Evolutionary conservation across 2,329 filamentous ascomycete species (phyloP), one percentile per base, ranked within the genome.

Genomic region (Fusarium liriodendri): DNA sequence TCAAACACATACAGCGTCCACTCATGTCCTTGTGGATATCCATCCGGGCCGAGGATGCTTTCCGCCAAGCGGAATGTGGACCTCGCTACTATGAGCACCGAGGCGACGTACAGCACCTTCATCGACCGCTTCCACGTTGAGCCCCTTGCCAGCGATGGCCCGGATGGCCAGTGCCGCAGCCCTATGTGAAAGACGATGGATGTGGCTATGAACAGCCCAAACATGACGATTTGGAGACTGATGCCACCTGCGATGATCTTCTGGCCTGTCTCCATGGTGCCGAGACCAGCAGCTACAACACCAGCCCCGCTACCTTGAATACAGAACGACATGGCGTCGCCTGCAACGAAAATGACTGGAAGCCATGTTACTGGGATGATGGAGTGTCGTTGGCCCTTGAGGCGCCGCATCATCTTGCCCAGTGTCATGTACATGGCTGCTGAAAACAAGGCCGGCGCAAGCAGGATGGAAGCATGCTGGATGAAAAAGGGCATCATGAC

Each of bases 401-500:
- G 80, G 55, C 82, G 80, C 16, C 77, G 77, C 62, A 87, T 84
- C 29, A 87, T 75, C 82, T 8, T 57, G n/a, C 84, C 84, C 5
- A 88, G 82, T 13, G 83, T 82, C 86, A 88, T 88, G 82, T 88
- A 88, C 45, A 88, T 84, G 10, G 85, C 83, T 4, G 87, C 87
- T 29, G 87, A 85, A 77, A 85, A 87, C 52, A 88, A 80, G 14
- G 83, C 82, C 0, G 87, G 86, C 2, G 85, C 84, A n/a, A 88
- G 76, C 38, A 88, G 80, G 57, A 88, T 80, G 5, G 32, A 77
- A 27, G 85, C 76, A 54, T 76, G 79, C 72, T 89, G 85, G 45
- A 85, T 76, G 52, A 86, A 75, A 74, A 82, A 88, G 5, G 83
- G 82, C 1, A 73, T 66, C 45, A 85, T 74, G 18, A 76, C 62